Conservation (phyloP, 2,329 filamentous ascomycete species). For the Aschersonia sp. region DNA sequence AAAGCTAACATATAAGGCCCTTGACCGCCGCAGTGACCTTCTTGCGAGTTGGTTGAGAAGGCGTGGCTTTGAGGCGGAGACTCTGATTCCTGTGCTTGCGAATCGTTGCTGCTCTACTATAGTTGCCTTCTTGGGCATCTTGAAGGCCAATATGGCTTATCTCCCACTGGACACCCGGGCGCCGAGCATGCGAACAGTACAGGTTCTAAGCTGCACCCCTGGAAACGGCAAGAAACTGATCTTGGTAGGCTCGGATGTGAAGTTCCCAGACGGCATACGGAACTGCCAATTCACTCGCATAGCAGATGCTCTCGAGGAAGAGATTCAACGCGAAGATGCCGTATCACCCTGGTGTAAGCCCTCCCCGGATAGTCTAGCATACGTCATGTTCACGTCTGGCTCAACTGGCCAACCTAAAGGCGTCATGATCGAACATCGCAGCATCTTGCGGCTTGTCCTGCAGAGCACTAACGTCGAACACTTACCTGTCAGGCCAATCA, state of each 20-base stretch:
- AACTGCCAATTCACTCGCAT: neutral
- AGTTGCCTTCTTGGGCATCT: conserved; percentile 8
- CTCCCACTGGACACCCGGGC: conserved; percentile 10
- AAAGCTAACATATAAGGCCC: neutral
- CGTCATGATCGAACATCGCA: conserved; percentile 7
- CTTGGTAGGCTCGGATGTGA: conserved; percentile 1
- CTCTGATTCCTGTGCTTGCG: neutral
- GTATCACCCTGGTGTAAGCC: neutral
- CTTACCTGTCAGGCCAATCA: neutral
- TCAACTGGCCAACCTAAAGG: conserved; percentile 10
- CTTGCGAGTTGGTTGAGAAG: neutral
- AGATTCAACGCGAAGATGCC: too few relatives aligned
- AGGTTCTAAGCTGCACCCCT: conserved; percentile 5
- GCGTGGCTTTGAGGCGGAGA: neutral
- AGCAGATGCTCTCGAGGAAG: too few relatives aligned
- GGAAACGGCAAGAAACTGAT: conserved; percentile 6
- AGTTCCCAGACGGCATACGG: neutral
- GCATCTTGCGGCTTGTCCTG: conserved; percentile 2
- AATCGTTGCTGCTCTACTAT: conserved; percentile 2
- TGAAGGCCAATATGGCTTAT: conserved; percentile 13
- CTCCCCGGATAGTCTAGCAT: neutral
- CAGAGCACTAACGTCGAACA: neutral
- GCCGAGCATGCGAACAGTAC: conserved; percentile 7
- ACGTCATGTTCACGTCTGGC: conserved; percentile 9
- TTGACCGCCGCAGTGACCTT: neutral